Percentiles rank a stretch among this genome's conserved stretches.
phyloP scores from a whole-genome alignment of 495 filamentous ascomycete genomes.

The Physcia stellaris region DNA sequence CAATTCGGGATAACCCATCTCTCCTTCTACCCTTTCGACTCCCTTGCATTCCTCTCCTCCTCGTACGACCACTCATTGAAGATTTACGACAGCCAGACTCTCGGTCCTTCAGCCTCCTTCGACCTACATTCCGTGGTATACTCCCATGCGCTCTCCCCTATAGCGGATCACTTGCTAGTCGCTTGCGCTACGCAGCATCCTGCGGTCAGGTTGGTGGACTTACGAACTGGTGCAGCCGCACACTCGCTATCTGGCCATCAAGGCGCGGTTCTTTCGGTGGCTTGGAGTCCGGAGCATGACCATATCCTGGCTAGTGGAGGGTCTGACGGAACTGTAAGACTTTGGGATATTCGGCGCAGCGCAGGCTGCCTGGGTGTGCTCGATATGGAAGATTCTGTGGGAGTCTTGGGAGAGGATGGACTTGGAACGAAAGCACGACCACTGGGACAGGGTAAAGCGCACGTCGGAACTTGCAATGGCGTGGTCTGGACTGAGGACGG shows the following conservation, averaged over 20 bases:
- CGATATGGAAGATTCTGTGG: slow-evolving; percentile 70
- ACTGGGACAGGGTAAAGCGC: slow-evolving; percentile 45
- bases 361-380: slow-evolving; percentile 59
- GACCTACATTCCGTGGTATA: slow-evolving; percentile 58
- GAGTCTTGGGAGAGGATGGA: slow-evolving; percentile 33
- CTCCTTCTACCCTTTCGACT: slow-evolving; percentile 80
- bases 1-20: slow-evolving; percentile 72
- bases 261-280: slow-evolving; percentile 55
- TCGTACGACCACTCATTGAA: slow-evolving; percentile 78
- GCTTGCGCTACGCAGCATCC: slow-evolving; percentile 76
- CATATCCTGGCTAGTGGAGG: slow-evolving; percentile 68
- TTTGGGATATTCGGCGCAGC: slow-evolving; percentile 74
- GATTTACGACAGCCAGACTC: slow-evolving; percentile 53
- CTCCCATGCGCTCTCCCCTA: slow-evolving; percentile 61
- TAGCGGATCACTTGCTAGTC: slow-evolving; percentile 57
- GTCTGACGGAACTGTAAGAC: slow-evolving; percentile 59
- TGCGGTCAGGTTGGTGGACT: slow-evolving; percentile 65
- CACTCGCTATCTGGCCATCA: slow-evolving; percentile 67
- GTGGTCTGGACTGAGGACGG: slow-evolving; percentile 74
- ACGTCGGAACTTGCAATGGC: slow-evolving; percentile 67
- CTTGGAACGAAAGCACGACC: slow-evolving; percentile 32
- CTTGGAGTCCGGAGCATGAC: slow-evolving; percentile 67
- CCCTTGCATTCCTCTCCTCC: slow-evolving; percentile 62
- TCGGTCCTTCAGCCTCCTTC: slow-evolving; percentile 50
- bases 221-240: slow-evolving; percentile 60